Conservation (phyloP, 352 stramenopile genomes). For the Hyphochytrium catenoides region DNA sequence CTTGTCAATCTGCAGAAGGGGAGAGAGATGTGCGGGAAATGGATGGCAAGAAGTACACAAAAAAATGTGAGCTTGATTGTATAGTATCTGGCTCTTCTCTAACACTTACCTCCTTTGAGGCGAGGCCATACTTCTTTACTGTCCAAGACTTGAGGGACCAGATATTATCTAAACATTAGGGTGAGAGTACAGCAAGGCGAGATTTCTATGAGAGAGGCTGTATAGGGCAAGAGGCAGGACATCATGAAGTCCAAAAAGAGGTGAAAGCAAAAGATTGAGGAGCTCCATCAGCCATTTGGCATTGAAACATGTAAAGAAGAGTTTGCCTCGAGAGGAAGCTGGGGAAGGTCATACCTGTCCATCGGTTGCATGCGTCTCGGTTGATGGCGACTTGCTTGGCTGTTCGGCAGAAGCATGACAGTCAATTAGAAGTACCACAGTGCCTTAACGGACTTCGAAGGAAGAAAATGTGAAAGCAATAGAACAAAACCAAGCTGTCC, state of each 20-base stretch:
- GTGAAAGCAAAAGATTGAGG: too few relatives aligned
- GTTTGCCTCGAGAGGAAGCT: background rate
- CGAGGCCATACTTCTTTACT: slow-evolving; percentile 36
- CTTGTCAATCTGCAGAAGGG: slow-evolving; percentile 28
- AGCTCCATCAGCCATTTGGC: too few relatives aligned
- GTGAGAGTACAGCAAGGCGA: too few relatives aligned
- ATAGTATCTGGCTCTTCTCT: too few relatives aligned
- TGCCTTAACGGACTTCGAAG: slow-evolving; percentile 12
- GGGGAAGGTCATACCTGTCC: slow-evolving; percentile 21
- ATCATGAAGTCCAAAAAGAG: background rate
- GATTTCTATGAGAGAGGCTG: too few relatives aligned
- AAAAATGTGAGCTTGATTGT: too few relatives aligned
- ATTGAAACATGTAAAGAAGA: background rate
- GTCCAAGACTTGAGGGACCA: slow-evolving; percentile 54
- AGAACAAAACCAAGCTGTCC: background rate
- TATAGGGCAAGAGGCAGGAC: too few relatives aligned
- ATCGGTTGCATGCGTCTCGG: slow-evolving; percentile 39
- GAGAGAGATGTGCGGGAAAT: slow-evolving; percentile 1
- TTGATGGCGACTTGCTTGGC: slow-evolving; percentile 27
- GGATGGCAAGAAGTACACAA: background rate
- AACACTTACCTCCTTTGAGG: slow-evolving; percentile 21
- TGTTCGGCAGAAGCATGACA: too few relatives aligned
- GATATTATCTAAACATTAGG: slow-evolving; percentile 45
- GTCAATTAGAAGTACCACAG: too few relatives aligned
- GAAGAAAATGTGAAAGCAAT: slow-evolving; percentile 2